Base-by-base conservation (phyloP, 331 rosid genomes). In the Arachis monticola region DNA sequence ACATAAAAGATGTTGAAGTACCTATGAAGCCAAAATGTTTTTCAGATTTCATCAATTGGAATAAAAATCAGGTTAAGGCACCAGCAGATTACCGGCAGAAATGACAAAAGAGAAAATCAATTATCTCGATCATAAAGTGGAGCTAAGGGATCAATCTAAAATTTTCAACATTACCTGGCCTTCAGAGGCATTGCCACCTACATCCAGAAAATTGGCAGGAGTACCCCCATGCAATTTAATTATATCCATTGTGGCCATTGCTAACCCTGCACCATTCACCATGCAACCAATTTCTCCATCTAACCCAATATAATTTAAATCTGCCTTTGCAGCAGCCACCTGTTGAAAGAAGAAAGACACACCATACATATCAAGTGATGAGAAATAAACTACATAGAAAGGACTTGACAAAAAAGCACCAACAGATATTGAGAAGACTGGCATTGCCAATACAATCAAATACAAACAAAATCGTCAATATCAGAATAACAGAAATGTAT, bases 251-350 rank as follows among this genome's bases (percentile, higher is more conserved):
- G 99, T 95, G 76, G 99, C 95, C 99, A 95, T 95, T 70, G 99
- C 97, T 74, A 95, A 83, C 75, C 99, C 99, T 50, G 97, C 99
- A 51, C 99, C 99, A 84, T 95, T 95, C 83, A 95, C 99, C 99
- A 95, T 95, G 89, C 99, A 95, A 61, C 99, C 99, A 81, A 95
- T 95, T 83, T 95, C 99, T 76, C 99, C 99, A 84, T 95, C 99
- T 63, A 95, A 85, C 14, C 99, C 99, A 76, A 95, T 95, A 63
- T 95, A 95, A 79, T 95, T 95, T 74, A 95, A 85, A 84, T 95
- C 97, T 61, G 97, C 99, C 82, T 92, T 88, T 69, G 97, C 97
- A 77, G 99, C 99, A 78, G 83, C 66, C 70, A 92, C 99, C 99
- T 95, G 89, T 70, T 45, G 64, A 42, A 80, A 45, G 77, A 68